Evolutionary conservation across 2,329 filamentous ascomycete genomes (phyloP).

Genomic region (Orbilia quercus): DNA sequence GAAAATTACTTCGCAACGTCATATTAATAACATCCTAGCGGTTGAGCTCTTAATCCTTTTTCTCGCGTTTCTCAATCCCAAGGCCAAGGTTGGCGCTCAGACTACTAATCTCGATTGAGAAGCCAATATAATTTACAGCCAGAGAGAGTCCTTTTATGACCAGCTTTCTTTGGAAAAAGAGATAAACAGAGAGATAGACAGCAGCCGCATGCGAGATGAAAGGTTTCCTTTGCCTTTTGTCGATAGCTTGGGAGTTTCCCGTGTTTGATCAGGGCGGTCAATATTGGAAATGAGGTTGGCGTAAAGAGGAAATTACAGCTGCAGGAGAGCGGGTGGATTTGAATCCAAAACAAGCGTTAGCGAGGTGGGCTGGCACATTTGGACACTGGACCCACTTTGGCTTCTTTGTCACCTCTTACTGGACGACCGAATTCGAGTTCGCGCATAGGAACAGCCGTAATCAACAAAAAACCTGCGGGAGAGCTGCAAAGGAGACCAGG

Average conservation of each 20-base stretch:
- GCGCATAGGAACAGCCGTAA: slow-evolving; percentile 22
- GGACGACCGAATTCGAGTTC: slow-evolving; percentile 32
- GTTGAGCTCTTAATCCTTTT: too few species aligned
- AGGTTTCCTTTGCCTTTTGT: slow-evolving; percentile 15
- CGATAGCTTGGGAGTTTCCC: slow-evolving; percentile 3
- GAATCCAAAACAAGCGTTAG: slow-evolving; percentile 56
- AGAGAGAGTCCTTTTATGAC: neutral
- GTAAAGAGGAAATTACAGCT: slow-evolving; percentile 55
- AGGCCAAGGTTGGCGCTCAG: slow-evolving; percentile 23
- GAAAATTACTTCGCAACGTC: slow-evolving; percentile 28
- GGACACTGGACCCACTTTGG: slow-evolving; percentile 37
- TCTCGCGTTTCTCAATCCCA: slow-evolving; percentile 21
- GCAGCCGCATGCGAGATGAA: slow-evolving; percentile 6
- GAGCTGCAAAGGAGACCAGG: slow-evolving; percentile 11
- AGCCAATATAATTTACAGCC: slow-evolving; percentile 21
- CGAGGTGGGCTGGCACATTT: slow-evolving; percentile 35
- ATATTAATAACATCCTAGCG: slow-evolving; percentile 43
- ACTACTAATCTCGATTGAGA: slow-evolving; percentile 19
- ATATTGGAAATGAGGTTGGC: slow-evolving; percentile 54
- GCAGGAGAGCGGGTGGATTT: slow-evolving; percentile 49
- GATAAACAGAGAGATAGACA: neutral
- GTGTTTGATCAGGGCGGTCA: slow-evolving; percentile 29
- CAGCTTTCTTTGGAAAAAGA: slow-evolving; percentile 9
- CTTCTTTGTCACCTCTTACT: slow-evolving; percentile 24
- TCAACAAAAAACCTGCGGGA: slow-evolving; percentile 16